Base-by-base conservation (phyloP, 1,284 basidiomycete genomes). In the Psilocybe mexicana region DNA sequence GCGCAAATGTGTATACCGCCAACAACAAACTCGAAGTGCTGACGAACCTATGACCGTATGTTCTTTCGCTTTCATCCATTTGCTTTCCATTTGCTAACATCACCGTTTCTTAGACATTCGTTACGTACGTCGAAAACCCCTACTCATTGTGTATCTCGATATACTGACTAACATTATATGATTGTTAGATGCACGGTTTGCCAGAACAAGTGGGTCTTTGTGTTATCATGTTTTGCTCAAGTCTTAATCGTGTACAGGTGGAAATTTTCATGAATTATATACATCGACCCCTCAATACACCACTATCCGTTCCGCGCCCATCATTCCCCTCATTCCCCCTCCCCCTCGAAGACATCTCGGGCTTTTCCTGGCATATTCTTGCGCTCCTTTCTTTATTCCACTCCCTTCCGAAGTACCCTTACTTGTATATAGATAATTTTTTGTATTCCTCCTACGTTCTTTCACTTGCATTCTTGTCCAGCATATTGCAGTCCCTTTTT, bases 1-100 rank as follows among this genome's bases (percentile, higher is more conserved):
- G 86, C 79, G 92, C 65, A 93, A 94, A 76, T 94, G 93, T 67
- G 86, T 91, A 48, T 97, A 97, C 70, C 91, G 94, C 66, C 95
- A 96, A 76, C 93, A 93, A 69, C 94, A 98, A 72, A 98, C 95
- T 4, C 83, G 95, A 62, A 93, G 89, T 70, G 95, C 95, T 38
- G 95, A 98, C 77, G 95, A 96, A 76, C 95, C 94, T 42, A 97
- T 98, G 95, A 96, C 94, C 83, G 58, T 61, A 48, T 14, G 59
- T 48, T 60, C 18, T 10, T 25, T 26, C 26, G 48, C 25, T 26
- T 43, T 10, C 52, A 44, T 48, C 14, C 12, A 28, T 50, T n/a
- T 11, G 30, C 30, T 4, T 62, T 57, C 50, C 63, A 54, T 3
- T 26, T 23, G 25, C 23, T 42, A 25, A 51, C 35, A 35, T 35